These are phyloP conservation scores for Globisporangium takayamanum DNA, from an alignment of 352 stramenopile species.

Conservation along the genomic window DNA sequence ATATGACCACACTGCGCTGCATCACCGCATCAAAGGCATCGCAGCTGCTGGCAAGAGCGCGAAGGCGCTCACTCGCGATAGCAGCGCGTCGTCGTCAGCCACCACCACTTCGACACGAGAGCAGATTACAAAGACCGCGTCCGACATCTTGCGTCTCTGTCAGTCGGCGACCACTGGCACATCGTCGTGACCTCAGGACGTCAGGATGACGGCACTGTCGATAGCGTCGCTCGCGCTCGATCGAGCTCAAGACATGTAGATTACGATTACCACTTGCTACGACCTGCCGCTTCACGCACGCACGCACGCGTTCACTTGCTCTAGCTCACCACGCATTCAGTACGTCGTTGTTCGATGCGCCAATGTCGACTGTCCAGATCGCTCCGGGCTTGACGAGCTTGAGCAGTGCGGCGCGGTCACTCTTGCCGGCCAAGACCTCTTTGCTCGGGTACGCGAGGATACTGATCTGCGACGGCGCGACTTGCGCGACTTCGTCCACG, in stretches of 20 bases:
- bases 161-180: not conserved
- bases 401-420: constrained; percentile 49
- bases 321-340: constrained; percentile 41
- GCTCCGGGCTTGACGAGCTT: constrained; percentile 76
- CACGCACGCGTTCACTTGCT: not conserved
- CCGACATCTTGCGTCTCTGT: constrained; percentile 32
- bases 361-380: constrained; percentile 83
- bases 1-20: constrained; percentile 15
- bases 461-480: constrained; percentile 77
- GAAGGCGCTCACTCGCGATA: constrained; percentile 1
- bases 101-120: constrained; percentile 14
- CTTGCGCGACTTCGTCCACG: constrained; percentile 67
- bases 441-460: constrained; percentile 71
- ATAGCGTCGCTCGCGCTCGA: not conserved
- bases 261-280: not conserved
- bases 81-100: not conserved
- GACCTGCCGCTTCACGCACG: not conserved
- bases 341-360: constrained; percentile 55
- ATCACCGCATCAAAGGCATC: constrained; percentile 19
- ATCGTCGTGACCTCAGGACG: not conserved
- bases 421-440: constrained; percentile 55
- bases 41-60: constrained; percentile 1
- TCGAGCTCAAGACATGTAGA: not conserved
- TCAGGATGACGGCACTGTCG: not conserved
- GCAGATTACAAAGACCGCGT: constrained; percentile 43